phyloP scores from a whole-genome alignment of 1,284 basidiomycete species.

The Leccinum pallidistipes region DNA sequence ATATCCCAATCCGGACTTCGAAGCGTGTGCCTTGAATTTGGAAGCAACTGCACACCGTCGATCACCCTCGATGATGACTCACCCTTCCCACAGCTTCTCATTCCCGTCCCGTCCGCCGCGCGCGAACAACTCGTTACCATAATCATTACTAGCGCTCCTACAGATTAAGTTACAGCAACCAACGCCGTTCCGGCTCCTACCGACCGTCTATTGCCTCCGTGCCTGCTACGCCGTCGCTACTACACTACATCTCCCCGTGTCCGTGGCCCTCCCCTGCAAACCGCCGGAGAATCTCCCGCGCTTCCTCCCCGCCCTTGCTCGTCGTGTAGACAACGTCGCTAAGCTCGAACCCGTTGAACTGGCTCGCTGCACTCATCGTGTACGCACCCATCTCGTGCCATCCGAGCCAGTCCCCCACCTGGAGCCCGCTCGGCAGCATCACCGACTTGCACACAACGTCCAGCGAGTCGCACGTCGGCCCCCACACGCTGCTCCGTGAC shows the following conservation, averaged over 20 bases:
- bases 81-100: slow-evolving; percentile 8
- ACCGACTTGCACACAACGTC: slow-evolving; percentile 75
- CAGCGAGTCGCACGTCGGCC: slow-evolving; percentile 88
- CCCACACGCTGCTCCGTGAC: slow-evolving; percentile 63
- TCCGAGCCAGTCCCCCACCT: slow-evolving; percentile 90
- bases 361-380: slow-evolving; percentile 87
- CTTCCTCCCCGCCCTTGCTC: slow-evolving; percentile 45
- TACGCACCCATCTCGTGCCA: slow-evolving; percentile 95
- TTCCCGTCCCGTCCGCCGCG: slow-evolving; percentile 22
- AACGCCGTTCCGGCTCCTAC: slow-evolving; percentile 4
- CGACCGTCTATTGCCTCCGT: neutral
- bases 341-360: slow-evolving; percentile 82
- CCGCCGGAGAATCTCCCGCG: slow-evolving; percentile 35
- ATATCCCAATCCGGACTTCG: slow-evolving; percentile 26
- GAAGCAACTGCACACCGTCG: slow-evolving; percentile 33
- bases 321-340: slow-evolving; percentile 66
- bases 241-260: slow-evolving; percentile 14
- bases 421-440: slow-evolving; percentile 60
- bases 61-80: slow-evolving; percentile 37
- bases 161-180: slow-evolving; percentile 17
- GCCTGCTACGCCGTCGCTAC: neutral
- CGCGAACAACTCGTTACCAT: neutral
- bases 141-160: neutral
- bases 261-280: slow-evolving; percentile 32
- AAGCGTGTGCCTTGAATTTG: slow-evolving; percentile 32